Evolutionary conservation across 2,329 filamentous ascomycete species (phyloP), one percentile per base, ranked within the genome.

Genomic region (Apiospora sp.): DNA sequence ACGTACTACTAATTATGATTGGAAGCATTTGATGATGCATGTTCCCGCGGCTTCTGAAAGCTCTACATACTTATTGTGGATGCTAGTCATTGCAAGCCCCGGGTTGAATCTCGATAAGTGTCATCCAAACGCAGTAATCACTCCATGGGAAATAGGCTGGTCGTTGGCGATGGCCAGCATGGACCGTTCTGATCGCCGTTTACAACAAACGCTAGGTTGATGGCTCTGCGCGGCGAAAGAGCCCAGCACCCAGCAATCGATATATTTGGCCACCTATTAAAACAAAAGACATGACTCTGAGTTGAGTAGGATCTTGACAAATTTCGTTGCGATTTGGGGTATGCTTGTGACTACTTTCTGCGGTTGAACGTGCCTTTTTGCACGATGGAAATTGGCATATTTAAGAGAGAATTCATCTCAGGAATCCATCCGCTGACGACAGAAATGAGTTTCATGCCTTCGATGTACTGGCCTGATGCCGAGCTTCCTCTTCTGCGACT

Each of bases 351-450:
- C 22, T 6, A 14, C 19, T 19, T 10, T 41, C 6, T 10, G 22
- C 58, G 58, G 58, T 24, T 41, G 58, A 64, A 41, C 58, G 30
- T 64, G 54, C 54, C 27, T 30, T 27, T 34, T 2, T 30, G 14
- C 44, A 30, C 51, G 16, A 2, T 37, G 16, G 54, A 37, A 30
- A 10, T 27, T 22, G 54, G 54, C 54, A 61, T n/a, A 8, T 64
- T 64, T 41, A 64, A 41, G 58, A 64, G 12, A 22, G 58, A 61
- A 61, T 41, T 64, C 34, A 64, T 64, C n/a, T 64, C 34, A 10
- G 46, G n/a, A 64, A 41, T 41, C 34, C 24, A 41, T 64, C 34
- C 24, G 58, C 58, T 41, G 34, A 64, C 34, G 4, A 6, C 58
- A 41, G 34, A 41, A 41, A 64, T 41, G 34, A 64, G 58, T 41